These are phyloP conservation scores for Trametes sanguinea DNA, from an alignment of 768 basidiomycete species.

Conservation along the genomic window DNA sequence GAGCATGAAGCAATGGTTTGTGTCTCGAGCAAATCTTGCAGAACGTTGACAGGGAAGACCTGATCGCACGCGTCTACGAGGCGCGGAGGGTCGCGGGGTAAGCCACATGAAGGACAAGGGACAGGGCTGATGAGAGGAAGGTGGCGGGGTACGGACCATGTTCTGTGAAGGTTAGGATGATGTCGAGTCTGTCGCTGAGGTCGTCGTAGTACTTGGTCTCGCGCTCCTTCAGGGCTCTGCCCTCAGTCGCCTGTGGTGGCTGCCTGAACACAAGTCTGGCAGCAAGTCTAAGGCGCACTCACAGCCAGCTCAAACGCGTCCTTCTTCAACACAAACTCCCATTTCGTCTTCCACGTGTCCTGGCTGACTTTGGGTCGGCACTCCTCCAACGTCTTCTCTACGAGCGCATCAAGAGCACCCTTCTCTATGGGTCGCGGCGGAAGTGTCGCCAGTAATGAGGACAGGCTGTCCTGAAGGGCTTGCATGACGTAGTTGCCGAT, in stretches of 20 bases:
- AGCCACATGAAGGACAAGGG: background rate
- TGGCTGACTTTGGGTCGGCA: slow-evolving; percentile 42
- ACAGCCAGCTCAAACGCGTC: slow-evolving; percentile 76
- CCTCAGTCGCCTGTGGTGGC: slow-evolving; percentile 60
- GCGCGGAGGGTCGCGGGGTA: background rate
- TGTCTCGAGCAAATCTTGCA: slow-evolving; percentile 82
- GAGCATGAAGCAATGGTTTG: slow-evolving; percentile 87
- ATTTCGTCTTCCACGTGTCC: slow-evolving; percentile 68
- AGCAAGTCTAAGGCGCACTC: slow-evolving; percentile 32
- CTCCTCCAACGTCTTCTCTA: slow-evolving; percentile 47
- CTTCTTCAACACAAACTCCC: slow-evolving; percentile 73
- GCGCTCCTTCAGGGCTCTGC: slow-evolving; percentile 56
- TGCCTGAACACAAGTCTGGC: background rate
- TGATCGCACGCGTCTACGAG: slow-evolving; percentile 73
- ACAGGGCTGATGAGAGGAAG: background rate
- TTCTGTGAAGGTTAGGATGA: slow-evolving; percentile 76
- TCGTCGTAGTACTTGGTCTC: slow-evolving; percentile 60
- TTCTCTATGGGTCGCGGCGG: slow-evolving; percentile 54
- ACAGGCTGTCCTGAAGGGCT: slow-evolving; percentile 53
- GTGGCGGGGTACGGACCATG: slow-evolving; percentile 50
- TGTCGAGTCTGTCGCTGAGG: slow-evolving; percentile 64
- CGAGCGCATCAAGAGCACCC: slow-evolving; percentile 48
- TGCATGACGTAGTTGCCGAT: slow-evolving; percentile 38
- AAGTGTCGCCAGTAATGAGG: slow-evolving; percentile 52
- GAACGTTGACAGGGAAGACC: slow-evolving; percentile 67